phyloP scores from a whole-genome alignment of 805 yeast genomes.

The Ogataea pilisensis region DNA sequence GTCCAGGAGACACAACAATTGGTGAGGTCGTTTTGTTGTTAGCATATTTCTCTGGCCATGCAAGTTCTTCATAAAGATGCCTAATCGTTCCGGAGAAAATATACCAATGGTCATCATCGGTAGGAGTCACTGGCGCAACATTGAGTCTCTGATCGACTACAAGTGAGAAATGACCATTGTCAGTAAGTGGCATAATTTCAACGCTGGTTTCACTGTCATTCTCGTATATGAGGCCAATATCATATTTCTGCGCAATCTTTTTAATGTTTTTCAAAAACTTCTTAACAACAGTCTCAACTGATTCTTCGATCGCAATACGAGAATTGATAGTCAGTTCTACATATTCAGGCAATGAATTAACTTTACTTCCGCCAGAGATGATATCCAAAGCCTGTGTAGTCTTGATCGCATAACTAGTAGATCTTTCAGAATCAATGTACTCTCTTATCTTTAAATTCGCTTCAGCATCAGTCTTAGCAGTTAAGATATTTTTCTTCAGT shows the following conservation, averaged over 20 bases:
- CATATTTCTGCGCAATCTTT: slow-evolving; percentile 33
- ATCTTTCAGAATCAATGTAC: slow-evolving; percentile 26
- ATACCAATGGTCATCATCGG: slow-evolving; percentile 36
- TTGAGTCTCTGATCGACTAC: slow-evolving; percentile 24
- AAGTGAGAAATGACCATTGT: slow-evolving; percentile 17
- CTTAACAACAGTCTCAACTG: slow-evolving; percentile 31
- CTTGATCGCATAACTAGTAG: slow-evolving; percentile 31
- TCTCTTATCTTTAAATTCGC: slow-evolving; percentile 38
- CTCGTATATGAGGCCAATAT: slow-evolving; percentile 31
- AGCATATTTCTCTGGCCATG: slow-evolving; percentile 30
- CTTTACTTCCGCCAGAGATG: slow-evolving; percentile 44
- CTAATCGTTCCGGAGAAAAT: slow-evolving; percentile 40
- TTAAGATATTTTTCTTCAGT: slow-evolving; percentile 36
- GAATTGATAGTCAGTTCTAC: slow-evolving; percentile 41
- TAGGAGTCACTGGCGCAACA: slow-evolving; percentile 54
- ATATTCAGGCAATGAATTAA: slow-evolving; percentile 48
- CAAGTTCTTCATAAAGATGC: slow-evolving; percentile 44
- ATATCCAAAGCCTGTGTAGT: slow-evolving; percentile 49
- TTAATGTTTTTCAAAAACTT: slow-evolving; percentile 32
- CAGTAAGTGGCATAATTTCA: slow-evolving; percentile 26
- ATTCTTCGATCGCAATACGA: slow-evolving; percentile 42
- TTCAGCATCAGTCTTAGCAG: slow-evolving; percentile 31
- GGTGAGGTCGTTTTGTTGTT: slow-evolving; percentile 15
- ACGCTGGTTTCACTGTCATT: slow-evolving; percentile 6
- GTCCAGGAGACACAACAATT: slow-evolving; percentile 50